Evolutionary conservation across 2,329 filamentous ascomycete genomes (phyloP).

Genomic region (Penicillium sp.): DNA sequence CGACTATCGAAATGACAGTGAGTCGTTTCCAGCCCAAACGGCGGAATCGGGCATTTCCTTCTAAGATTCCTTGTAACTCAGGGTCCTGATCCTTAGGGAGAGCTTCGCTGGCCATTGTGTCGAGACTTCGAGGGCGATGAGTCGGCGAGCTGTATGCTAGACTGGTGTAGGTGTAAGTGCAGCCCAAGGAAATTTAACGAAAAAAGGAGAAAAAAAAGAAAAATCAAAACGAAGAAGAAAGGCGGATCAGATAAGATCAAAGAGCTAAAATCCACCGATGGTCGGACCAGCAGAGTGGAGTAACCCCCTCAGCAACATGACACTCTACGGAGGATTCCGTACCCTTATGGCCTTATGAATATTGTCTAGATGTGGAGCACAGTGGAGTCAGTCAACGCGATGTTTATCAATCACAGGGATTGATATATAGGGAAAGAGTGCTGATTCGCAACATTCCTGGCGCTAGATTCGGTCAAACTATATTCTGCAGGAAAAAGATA

Average conservation of each 20-base stretch:
- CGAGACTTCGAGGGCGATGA: not conserved
- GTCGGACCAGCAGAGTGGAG: constrained; percentile 3
- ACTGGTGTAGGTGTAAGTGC: not conserved
- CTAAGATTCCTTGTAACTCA: constrained; percentile 1
- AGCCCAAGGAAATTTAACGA: not conserved
- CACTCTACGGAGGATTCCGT: not conserved
- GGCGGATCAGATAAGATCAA: constrained; percentile 13
- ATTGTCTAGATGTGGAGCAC: not conserved
- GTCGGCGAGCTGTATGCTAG: not conserved
- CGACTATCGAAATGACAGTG: constrained; percentile 8
- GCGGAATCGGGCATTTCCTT: constrained; percentile 2
- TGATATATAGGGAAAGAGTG: not conserved
- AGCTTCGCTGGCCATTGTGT: constrained; percentile 3
- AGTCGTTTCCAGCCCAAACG: constrained; percentile 8
- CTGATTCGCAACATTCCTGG: constrained; percentile 1
- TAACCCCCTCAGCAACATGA: not conserved
- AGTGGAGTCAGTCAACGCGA: not conserved
- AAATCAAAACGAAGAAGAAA: not conserved
- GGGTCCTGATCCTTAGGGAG: constrained; percentile 5
- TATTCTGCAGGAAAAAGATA: not conserved
- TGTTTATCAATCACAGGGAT: not conserved
- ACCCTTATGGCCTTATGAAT: not conserved
- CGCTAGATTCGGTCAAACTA: not conserved
- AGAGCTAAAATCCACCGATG: not conserved
- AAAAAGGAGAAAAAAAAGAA: not conserved